Conservation (phyloP, 2,329 filamentous ascomycete genomes). For the Apiospora arundinis region DNA sequence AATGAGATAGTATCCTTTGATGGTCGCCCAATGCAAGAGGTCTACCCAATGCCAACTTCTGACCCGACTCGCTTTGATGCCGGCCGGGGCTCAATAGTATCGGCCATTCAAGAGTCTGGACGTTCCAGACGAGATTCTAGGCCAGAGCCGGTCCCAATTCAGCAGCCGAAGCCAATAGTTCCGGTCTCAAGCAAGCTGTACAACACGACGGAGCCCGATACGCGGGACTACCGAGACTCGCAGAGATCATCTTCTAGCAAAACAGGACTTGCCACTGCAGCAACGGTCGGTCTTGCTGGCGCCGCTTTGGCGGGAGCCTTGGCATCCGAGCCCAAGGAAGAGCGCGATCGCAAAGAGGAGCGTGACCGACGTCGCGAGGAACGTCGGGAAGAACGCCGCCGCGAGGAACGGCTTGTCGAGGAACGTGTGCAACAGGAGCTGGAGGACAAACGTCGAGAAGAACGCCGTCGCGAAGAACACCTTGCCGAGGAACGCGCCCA, state of each 20-base stretch:
- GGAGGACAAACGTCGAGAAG: constrained; percentile 35
- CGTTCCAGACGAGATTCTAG: constrained; percentile 44
- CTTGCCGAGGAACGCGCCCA: constrained; percentile 25
- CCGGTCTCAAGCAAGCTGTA: constrained; percentile 76
- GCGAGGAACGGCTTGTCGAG: constrained; percentile 31
- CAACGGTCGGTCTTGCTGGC: constrained; percentile 55
- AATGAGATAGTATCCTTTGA: constrained; percentile 45
- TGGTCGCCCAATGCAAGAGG: constrained; percentile 60
- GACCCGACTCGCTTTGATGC: constrained; percentile 70
- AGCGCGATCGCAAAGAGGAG: constrained; percentile 34
- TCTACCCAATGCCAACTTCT: constrained; percentile 70
- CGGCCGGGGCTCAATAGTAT: constrained; percentile 55
- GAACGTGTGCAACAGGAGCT: constrained; percentile 30
- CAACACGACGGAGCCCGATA: constrained; percentile 52
- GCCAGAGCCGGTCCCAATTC: constrained; percentile 71
- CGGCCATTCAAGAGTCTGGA: constrained; percentile 47
- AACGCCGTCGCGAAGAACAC: constrained; percentile 21
- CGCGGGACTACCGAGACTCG: constrained; percentile 36
- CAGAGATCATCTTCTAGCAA: constrained; percentile 46
- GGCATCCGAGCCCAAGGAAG: constrained; percentile 43
- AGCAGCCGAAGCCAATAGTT: constrained; percentile 81
- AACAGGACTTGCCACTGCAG: constrained; percentile 49
- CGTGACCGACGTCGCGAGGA: constrained; percentile 31
- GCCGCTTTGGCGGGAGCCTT: constrained; percentile 56
- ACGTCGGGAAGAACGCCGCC: constrained; percentile 34